Evolutionary conservation across 1,284 basidiomycete species (phyloP).

Genomic region (Apiotrichum brassicae): DNA sequence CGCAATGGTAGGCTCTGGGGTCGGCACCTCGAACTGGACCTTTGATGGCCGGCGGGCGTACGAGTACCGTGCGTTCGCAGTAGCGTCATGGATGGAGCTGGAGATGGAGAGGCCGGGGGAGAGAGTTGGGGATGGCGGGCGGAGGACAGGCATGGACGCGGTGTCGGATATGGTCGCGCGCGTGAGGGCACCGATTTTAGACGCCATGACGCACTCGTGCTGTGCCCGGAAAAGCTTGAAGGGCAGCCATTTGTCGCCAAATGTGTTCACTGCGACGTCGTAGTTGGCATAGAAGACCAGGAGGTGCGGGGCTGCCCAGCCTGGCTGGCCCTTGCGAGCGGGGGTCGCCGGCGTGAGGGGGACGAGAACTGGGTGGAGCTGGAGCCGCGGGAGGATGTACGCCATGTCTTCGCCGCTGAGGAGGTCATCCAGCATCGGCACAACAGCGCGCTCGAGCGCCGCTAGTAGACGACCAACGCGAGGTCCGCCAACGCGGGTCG

Average conservation of each 20-base stretch:
- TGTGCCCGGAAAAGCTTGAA: slow-evolving; percentile 48
- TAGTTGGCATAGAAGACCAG: slow-evolving; percentile 48
- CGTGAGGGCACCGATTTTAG: slow-evolving; percentile 20
- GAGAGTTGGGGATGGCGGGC: slow-evolving; percentile 3
- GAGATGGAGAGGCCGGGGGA: neutral
- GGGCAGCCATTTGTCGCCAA: slow-evolving; percentile 47
- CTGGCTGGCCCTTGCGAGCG: slow-evolving; percentile 11
- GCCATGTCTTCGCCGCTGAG: slow-evolving; percentile 40
- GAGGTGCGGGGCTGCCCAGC: slow-evolving; percentile 43
- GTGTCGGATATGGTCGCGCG: slow-evolving; percentile 4
- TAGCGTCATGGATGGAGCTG: slow-evolving; percentile 7
- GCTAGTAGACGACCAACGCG: slow-evolving; percentile 28
- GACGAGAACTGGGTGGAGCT: slow-evolving; percentile 38
- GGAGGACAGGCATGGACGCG: slow-evolving; percentile 1
- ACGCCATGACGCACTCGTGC: slow-evolving; percentile 45
- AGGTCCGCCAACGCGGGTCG: slow-evolving; percentile 20
- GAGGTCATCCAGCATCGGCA: slow-evolving; percentile 44
- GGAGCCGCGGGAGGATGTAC: slow-evolving; percentile 40
- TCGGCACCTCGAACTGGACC: slow-evolving; percentile 43
- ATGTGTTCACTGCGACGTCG: slow-evolving; percentile 44
- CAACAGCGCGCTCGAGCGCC: slow-evolving; percentile 37
- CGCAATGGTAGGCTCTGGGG: slow-evolving; percentile 1
- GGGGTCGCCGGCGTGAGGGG: slow-evolving; percentile 33
- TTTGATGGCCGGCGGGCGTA: slow-evolving; percentile 35
- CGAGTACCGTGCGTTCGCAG: slow-evolving; percentile 1